Evolutionary conservation across 352 stramenopile genomes (phyloP).

Genomic region (Phytophthora lateralis): DNA sequence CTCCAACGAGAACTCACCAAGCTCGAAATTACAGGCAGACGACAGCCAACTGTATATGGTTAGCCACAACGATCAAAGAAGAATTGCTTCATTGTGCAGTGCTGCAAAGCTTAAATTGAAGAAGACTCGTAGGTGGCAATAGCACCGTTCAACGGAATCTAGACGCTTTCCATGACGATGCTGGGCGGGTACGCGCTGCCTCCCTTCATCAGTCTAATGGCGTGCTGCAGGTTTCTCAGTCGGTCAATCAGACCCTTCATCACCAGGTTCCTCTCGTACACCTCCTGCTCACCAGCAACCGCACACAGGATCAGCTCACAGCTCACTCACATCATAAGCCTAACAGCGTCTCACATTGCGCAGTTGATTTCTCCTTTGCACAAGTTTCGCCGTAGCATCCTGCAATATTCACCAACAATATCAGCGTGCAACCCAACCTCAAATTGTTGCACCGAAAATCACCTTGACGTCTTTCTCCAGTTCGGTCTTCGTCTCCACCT

Average conservation of each 20-base stretch:
- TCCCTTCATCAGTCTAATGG: conserved; percentile 76
- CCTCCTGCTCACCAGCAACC: conserved; percentile 48
- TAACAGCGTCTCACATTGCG: conserved; percentile 48
- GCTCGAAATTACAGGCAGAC: conserved; percentile 50
- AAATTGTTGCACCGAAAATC: neutral
- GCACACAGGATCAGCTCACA: neutral
- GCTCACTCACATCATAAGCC: neutral
- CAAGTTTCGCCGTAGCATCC: conserved; percentile 58
- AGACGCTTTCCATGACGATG: conserved; percentile 85
- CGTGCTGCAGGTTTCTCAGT: conserved; percentile 75
- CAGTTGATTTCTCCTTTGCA: conserved; percentile 70
- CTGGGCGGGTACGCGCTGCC: conserved; percentile 58
- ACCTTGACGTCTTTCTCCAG: conserved; percentile 32
- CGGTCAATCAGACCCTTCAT: conserved; percentile 88
- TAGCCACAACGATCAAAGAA: conserved; percentile 14
- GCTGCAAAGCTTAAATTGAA: conserved; percentile 15
- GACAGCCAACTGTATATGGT: conserved; percentile 49
- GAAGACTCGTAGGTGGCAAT: neutral
- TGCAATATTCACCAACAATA: conserved; percentile 25
- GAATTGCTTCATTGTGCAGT: neutral
- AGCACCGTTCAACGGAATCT: conserved; percentile 5
- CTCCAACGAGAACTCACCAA: conserved; percentile 56
- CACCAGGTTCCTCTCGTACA: conserved; percentile 85
- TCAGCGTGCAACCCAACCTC: neutral
- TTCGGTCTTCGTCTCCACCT: conserved; percentile 43